Base-by-base conservation (phyloP, 1,139 yeast genomes). In the Candida dubliniensis region DNA sequence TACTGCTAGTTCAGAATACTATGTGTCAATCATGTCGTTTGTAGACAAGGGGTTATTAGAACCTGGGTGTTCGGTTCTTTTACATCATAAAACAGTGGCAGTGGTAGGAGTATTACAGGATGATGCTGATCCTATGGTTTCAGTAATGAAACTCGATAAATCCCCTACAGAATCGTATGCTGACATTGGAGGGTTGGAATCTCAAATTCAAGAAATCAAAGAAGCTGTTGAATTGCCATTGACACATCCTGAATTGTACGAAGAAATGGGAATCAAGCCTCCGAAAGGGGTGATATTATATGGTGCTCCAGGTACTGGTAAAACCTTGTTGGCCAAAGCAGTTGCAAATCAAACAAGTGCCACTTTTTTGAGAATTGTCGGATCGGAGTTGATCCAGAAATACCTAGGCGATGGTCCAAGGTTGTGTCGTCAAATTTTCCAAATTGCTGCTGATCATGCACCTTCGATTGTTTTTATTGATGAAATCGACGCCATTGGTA, bases 221-320 rank as follows among this genome's bases (percentile, higher is more conserved):
- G 99, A 95, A 68, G 89, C 97, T 2, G 99, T 95, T 8, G 99
- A 95, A 66, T 77, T 95, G 59, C 99, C 99, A 8, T 76, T 95
- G 53, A 91, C 98, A 15, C 99, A 95, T 66, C 98, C 99, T 1
- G 99, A 95, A 66, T 74, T 95, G 56, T 95, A 93, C 67, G 97
- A 95, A 69, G 98, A 93, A 69, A 93, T 95, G 97, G 99, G 99
- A 55, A 93, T 95, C 63, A 90, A 91, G 60, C 99, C 99, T 8
- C 99, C 99, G 42, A 93, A 93, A 71, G 99, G 99, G 69, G 99
- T 95, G 45, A 91, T 95, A 57, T 76, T 95, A 49, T 95, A 95
- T 63, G 99, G 99, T 57, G 96, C 98, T 0, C 99, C 99, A 30
- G 99, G 99, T 66, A 95, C 99, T 0, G 99, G 99, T 61, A 95